Evolutionary conservation across 371 early-diverging fungal species (phyloP).

Genomic region (Mucor circinelloides): DNA sequence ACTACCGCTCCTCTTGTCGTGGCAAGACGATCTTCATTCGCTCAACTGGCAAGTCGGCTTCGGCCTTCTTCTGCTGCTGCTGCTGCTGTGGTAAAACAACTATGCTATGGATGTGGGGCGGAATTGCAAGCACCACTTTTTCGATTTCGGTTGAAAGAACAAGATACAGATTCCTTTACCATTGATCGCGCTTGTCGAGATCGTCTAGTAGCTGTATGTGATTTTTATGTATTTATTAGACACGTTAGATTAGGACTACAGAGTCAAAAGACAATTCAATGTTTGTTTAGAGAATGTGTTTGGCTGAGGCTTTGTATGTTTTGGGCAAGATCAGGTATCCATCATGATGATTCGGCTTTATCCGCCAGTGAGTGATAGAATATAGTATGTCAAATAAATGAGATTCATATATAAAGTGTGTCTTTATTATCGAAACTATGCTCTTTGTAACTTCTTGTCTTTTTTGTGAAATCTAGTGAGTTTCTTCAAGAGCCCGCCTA

Average conservation of each 20-base stretch:
- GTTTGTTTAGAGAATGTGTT: conserved; percentile 25
- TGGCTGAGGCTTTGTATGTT: conserved; percentile 25
- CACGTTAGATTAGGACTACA: conserved; percentile 72
- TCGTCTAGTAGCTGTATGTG: conserved; percentile 83
- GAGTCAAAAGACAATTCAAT: not conserved
- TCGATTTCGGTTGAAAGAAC: conserved; percentile 20
- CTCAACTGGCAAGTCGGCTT: not conserved
- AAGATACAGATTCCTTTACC: conserved; percentile 15
- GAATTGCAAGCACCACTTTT: conserved; percentile 1
- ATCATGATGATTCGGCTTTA: not conserved
- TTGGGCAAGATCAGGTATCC: conserved; percentile 28
- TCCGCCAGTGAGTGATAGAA: not conserved
- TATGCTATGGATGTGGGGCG: conserved; percentile 19
- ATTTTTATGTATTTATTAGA: conserved; percentile 88
- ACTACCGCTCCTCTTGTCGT: not conserved
- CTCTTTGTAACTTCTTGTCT: not conserved
- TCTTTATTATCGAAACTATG: not conserved
- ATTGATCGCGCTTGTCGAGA: conserved; percentile 54
- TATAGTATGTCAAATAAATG: not conserved
- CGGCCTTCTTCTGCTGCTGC: not conserved
- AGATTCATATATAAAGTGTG: too few species aligned
- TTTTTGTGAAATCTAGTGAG: not conserved
- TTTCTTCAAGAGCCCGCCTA: not conserved
- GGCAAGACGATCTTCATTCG: not conserved
- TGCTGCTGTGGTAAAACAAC: not conserved